Percentiles rank a stretch among this genome's conserved stretches.
Evolutionary conservation across 306 rosid genomes (phyloP).

Genomic region (Boehmeria nivea): DNA sequence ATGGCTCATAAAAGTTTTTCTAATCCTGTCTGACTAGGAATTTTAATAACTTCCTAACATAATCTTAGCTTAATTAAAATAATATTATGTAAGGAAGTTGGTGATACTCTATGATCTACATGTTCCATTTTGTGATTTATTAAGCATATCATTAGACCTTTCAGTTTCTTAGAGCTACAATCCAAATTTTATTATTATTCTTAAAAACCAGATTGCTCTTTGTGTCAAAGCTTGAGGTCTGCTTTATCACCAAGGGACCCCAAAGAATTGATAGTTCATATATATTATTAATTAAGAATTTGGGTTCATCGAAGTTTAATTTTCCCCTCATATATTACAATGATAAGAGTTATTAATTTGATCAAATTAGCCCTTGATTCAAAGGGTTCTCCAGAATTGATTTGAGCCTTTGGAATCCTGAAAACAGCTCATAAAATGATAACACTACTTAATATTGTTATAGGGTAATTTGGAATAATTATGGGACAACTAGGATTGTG

Average conservation of each 20-base stretch:
- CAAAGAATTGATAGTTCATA: conserved; percentile 19
- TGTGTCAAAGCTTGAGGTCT: conserved; percentile 13
- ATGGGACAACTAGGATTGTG: too few species aligned
- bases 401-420: too few species aligned
- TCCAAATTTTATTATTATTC: too few species aligned
- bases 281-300: not conserved
- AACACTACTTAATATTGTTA: too few species aligned
- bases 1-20: conserved; percentile 10
- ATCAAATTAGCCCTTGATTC: too few species aligned
- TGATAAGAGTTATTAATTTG: too few species aligned
- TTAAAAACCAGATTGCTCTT: not conserved
- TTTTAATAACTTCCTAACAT: conserved; percentile 8
- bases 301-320: not conserved
- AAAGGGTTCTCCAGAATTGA: too few species aligned
- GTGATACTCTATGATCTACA: conserved; percentile 8
- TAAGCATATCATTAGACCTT: conserved; percentile 3
- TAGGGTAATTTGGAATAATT: too few species aligned
- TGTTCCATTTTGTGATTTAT: conserved; percentile 2
- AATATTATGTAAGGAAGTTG: conserved; percentile 3
- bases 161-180: not conserved
- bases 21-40: conserved; percentile 18
- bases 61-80: not conserved
- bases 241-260: conserved; percentile 12
- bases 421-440: too few species aligned
- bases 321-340: not conserved